These are phyloP conservation scores for Eucalyptus sp. DNA, from an alignment of 345 rosid species.

Conservation along the genomic window DNA sequence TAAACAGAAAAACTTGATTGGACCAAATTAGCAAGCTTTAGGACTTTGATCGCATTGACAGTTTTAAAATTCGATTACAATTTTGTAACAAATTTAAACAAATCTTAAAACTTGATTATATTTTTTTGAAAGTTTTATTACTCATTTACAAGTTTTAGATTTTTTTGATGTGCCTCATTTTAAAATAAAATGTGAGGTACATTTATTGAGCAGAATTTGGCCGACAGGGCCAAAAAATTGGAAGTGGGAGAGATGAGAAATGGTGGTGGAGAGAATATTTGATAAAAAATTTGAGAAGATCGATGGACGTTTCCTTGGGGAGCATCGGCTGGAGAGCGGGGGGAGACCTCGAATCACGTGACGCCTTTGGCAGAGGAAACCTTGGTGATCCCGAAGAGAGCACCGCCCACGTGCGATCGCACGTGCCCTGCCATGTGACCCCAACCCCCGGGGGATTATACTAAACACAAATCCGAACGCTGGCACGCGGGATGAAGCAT, in stretches of 20 bases:
- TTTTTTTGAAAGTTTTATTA: too few relatives aligned
- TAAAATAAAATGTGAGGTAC: background rate
- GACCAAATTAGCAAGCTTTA: too few relatives aligned
- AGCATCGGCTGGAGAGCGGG: background rate
- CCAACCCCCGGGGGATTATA: background rate
- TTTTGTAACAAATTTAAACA: too few relatives aligned
- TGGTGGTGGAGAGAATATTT: background rate
- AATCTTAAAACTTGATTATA: too few relatives aligned
- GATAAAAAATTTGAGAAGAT: background rate
- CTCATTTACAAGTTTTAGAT: too few relatives aligned
- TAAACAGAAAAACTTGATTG: too few relatives aligned
- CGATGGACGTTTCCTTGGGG: background rate
- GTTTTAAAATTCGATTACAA: fast-evolving
- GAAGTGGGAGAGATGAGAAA: background rate
- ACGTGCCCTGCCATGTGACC: background rate
- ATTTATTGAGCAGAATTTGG: background rate
- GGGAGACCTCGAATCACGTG: background rate
- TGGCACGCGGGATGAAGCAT: background rate
- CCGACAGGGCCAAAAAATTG: background rate
- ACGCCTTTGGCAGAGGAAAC: background rate
- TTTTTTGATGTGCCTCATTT: too few relatives aligned
- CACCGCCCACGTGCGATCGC: background rate
- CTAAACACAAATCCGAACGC: background rate
- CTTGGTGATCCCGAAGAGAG: background rate
- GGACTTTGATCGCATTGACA: too few relatives aligned